Base-by-base conservation (phyloP, 1,284 basidiomycete genomes). In the Sanghuangporus sanghuang region DNA sequence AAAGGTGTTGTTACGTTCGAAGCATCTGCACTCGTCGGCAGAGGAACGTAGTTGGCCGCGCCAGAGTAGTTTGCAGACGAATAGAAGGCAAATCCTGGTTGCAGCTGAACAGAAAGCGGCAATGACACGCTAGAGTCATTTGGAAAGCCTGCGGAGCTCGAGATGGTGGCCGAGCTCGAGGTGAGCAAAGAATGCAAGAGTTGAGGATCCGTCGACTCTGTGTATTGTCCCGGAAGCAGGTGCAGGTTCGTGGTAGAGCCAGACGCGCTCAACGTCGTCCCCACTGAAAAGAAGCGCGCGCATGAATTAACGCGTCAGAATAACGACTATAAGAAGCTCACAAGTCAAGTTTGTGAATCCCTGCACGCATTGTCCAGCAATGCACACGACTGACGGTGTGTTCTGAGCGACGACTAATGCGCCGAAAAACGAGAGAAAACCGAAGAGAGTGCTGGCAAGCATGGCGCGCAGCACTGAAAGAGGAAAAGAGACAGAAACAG, bases 361-460 rank as follows among this genome's bases (percentile, higher is more conserved):
- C 74, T 90, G 80, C 65, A 90, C 76, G 78, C 89, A 91, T 87
- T 91, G 89, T 68, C 89, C 89, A 73, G 89, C 86, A 87, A 90
- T 77, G 80, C 89, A 91, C 65, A 91, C 78, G 64, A 90, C 85
- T 70, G 81, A 40, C 27, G n/a, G 32, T 35, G 8, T 16, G 9
- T 52, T 39, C 16, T 39, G 70, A 81, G 76, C 71, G 83, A 83
- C 77, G 69, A 76, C 78, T 72, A 76, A 78, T 71, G 77, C 75
- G 74, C 74, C 72, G 72, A 77, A 69, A 70, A 83, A 70, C 62
- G 74, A 73, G 71, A 78, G 65, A 64, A 64, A 59, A 70, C 77
- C 70, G 70, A 85, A 70, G 70, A 85, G 70, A 65, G 81, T 68
- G 76, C 75, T 74, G 76, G 73, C 75, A 69, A 80, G 66, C 80